Evolutionary conservation across 768 basidiomycete species (phyloP), one percentile per base, ranked within the genome.

Genomic region (Phylloporus arenicola): DNA sequence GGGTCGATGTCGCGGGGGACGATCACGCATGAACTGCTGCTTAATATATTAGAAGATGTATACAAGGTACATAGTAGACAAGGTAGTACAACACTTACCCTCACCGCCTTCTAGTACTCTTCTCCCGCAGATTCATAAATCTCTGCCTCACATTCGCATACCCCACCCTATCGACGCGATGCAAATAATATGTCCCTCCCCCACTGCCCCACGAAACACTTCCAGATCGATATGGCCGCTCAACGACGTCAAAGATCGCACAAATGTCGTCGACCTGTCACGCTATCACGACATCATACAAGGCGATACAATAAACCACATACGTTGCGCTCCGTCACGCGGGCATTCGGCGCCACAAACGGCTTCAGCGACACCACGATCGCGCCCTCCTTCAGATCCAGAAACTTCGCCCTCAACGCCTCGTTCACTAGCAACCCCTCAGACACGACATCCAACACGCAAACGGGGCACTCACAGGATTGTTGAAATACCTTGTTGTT

Each of bases 381-480:
- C 0, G 93, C 92, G 17, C 91, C 90, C 52, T 95, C 91, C 62
- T 92, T 96, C 52, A 98, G 73, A 62, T 99, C 96, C 48, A 99
- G 73, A 69, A 98, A 98, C 61, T 92, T 87, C 25, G 88, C 84
- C 40, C 88, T 77, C 14, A 99, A 71, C 1, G 84, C 81, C 61
- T 91, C 89, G 67, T 97, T 98, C 53, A 98, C 88, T 91, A 50
- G 29, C 11, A 35, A 40, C 16, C 11, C 31, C 5, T 44, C 17
- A 45, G 17, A 37, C 17, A 47, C 17, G 10, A 43, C 11, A 27
- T 34, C 8, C 34, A 8, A 4, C 29, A 44, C 33, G 34, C n/a
- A 6, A 19, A 47, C 27, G n/a, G 4, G 8, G 27, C 4, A 81
- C 86, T 73, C 59, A 90, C 88, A 64, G 45, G 79, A 77, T 58